Evolutionary conservation across 2,329 filamentous ascomycete species (phyloP), one percentile per base, ranked within the genome.

Genomic region (Penicillium sp.): DNA sequence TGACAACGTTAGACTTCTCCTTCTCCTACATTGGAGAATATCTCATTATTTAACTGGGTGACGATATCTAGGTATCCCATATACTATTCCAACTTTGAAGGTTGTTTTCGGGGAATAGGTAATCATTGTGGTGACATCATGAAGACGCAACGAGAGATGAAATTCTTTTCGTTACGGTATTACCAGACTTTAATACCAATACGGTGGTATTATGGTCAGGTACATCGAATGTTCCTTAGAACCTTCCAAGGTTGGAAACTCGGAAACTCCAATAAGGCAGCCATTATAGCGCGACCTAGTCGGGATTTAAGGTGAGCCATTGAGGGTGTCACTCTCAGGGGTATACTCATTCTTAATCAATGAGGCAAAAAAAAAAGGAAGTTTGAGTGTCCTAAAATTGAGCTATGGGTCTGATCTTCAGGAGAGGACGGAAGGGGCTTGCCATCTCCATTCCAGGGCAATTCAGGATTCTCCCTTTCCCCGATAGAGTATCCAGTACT

Each of bases 391-490:
- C 48, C 21, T 25, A 47, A 56, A 38, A 31, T 31, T 23, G n/a
- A 38, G 38, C 4, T 43, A 55, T 49, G 56, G 58, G 53, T 60
- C 56, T 51, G 66, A 69, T 69, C 66, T 68, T 68, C 66, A 68
- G 66, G 66, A 68, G 67, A 67, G n/a, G 38, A 44, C 53, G 53
- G 55, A 63, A 62, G 62, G 59, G 56, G 62, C 29, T 57, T 54
- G 23, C 47, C 39, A 55, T 55, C 60, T 57, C 54, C 58, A 64
- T 64, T 61, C 59, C 59, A 56, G 33, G 21, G 48, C 39, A 53
- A 57, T 53, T 48, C 27, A 36, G 23, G 15, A 41, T 44, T 45
- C 27, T 48, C 45, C 53, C 38, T 54, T 51, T 42, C 35, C 41
- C 47, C 42, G 36, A 51, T 48, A 43, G 9, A 48, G 19, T 17